Evolutionary conservation across 805 yeast genomes (phyloP).

Genomic region (Kazachstania africana): DNA sequence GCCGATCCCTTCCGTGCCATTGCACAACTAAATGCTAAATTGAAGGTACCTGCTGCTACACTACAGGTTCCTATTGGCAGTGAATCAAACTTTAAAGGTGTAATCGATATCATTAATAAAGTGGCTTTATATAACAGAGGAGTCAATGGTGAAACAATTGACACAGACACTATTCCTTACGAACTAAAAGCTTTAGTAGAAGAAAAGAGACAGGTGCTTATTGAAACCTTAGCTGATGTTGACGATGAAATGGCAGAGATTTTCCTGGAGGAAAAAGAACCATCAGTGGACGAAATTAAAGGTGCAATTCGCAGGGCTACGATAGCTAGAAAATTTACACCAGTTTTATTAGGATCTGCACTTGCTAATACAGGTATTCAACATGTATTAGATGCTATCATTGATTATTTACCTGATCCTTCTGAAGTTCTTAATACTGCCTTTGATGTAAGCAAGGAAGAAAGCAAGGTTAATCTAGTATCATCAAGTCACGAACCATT

Average conservation of each 20-base stretch:
- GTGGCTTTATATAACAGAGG: slow-evolving; percentile 87
- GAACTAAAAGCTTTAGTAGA: slow-evolving; percentile 73
- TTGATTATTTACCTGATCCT: slow-evolving; percentile 92
- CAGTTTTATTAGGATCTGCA: slow-evolving; percentile 99
- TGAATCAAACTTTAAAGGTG: slow-evolving; percentile 76
- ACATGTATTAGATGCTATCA: slow-evolving; percentile 90
- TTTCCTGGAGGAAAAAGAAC: slow-evolving; percentile 81
- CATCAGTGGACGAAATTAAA: slow-evolving; percentile 72
- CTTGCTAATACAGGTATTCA: slow-evolving; percentile 93
- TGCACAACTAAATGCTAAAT: slow-evolving; percentile 77
- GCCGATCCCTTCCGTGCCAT: slow-evolving; percentile 93
- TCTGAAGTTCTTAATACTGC: slow-evolving; percentile 87
- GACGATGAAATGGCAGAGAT: slow-evolving; percentile 96
- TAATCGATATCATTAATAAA: slow-evolving; percentile 80
- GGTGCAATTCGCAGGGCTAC: slow-evolving; percentile 90
- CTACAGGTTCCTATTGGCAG: slow-evolving; percentile 96
- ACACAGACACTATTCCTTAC: slow-evolving; percentile 60
- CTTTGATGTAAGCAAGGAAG: slow-evolving; percentile 56
- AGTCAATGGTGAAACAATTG: slow-evolving; percentile 71
- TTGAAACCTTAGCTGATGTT: slow-evolving; percentile 94
- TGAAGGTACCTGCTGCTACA: slow-evolving; percentile 93
- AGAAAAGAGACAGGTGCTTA: slow-evolving; percentile 74
- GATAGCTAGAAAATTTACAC: slow-evolving; percentile 89
- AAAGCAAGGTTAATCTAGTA: slow-evolving; percentile 56
- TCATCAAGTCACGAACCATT: slow-evolving; percentile 72